Evolutionary conservation across 495 filamentous ascomycete genomes (phyloP).

Genomic region (Trichoderma orchidacearum): DNA sequence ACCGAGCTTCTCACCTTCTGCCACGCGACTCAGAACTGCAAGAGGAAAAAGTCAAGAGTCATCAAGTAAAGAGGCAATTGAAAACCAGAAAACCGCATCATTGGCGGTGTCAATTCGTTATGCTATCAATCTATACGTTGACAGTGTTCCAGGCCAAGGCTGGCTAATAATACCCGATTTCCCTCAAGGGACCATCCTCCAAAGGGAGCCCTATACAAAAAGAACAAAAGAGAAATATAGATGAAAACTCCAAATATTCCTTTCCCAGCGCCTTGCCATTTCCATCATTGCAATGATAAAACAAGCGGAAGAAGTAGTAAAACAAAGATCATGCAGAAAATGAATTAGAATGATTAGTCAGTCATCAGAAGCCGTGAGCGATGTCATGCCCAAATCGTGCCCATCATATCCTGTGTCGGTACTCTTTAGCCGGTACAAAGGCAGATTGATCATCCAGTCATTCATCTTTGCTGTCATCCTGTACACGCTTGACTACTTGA

Average conservation of each 20-base stretch:
- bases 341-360: not conserved
- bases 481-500: constrained; percentile 65
- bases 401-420: not conserved
- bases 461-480: constrained; percentile 37
- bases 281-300: constrained; percentile 6
- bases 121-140: not conserved
- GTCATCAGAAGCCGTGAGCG: not conserved
- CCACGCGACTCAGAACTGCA: too few species aligned
- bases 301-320: constrained; percentile 3
- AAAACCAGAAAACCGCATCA: too few species aligned
- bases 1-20: too few species aligned
- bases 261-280: constrained; percentile 7
- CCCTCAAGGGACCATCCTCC: not conserved
- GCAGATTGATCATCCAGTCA: constrained; percentile 1
- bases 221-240: not conserved
- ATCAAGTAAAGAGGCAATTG: too few species aligned
- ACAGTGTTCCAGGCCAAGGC: not conserved
- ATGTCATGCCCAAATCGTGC: not conserved
- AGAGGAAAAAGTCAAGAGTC: too few species aligned
- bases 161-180: not conserved
- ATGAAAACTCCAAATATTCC: constrained; percentile 1
- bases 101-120: not conserved
- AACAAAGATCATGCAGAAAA: not conserved
- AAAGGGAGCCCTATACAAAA: not conserved
- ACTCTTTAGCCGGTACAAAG: not conserved